Conservation (phyloP, 345 rosid genomes). For the rapeseed (Brassica napus) region DNA sequence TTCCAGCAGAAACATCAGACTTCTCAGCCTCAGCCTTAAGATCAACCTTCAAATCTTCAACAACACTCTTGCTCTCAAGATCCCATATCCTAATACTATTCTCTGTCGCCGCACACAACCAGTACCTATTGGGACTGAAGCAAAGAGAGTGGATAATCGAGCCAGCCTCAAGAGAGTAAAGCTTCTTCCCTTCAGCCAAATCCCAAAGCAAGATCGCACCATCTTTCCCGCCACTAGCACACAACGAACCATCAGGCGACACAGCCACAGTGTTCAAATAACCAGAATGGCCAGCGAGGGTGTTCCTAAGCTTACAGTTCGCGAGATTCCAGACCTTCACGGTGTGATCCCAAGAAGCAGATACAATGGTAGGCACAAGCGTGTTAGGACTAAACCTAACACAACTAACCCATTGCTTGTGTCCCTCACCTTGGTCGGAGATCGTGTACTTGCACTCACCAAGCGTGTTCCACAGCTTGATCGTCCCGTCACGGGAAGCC, state of each 20-base stretch:
- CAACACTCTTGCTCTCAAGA: constrained; percentile 87
- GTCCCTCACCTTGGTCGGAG: constrained; percentile 66
- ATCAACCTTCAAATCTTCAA: constrained; percentile 91
- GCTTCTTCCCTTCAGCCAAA: constrained; percentile 87
- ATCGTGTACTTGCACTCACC: constrained; percentile 96
- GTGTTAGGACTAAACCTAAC: constrained; percentile 85
- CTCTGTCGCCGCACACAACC: constrained; percentile 95
- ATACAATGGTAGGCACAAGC: constrained; percentile 70
- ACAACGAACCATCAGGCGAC: constrained; percentile 83
- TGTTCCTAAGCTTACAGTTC: constrained; percentile 75
- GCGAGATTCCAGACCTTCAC: constrained; percentile 90
- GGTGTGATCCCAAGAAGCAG: constrained; percentile 85
- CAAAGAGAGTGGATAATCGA: constrained; percentile 69
- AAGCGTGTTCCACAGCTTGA: constrained; percentile 86
- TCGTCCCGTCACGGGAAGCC: constrained; percentile 84
- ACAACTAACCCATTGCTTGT: constrained; percentile 85
- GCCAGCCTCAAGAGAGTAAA: constrained; percentile 79
- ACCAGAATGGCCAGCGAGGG: constrained; percentile 68
- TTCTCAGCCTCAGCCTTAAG: constrained; percentile 78
- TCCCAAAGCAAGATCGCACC: constrained; percentile 84
- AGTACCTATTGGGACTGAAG: constrained; percentile 91
- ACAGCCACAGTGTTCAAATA: constrained; percentile 82
- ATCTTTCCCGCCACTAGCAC: constrained; percentile 94
- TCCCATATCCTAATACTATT: constrained; percentile 91
- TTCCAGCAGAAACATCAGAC: constrained; percentile 46